phyloP scores from a whole-genome alignment of 2,329 filamentous ascomycete genomes.

The Exophiala sp. region DNA sequence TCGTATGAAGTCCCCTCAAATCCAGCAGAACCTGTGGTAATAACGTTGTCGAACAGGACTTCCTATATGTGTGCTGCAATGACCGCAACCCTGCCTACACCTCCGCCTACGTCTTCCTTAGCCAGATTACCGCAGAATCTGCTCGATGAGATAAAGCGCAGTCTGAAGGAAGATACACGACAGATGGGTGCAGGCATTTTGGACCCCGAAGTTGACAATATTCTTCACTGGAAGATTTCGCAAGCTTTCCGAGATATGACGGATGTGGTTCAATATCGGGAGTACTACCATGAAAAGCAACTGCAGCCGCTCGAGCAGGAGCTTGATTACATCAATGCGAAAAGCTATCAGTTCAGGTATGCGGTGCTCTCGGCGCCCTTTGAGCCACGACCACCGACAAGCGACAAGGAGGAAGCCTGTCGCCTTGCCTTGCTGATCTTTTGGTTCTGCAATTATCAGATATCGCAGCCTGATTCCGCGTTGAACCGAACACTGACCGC shows the following conservation, averaged over 20 bases:
- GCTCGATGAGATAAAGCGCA: constrained; percentile 12
- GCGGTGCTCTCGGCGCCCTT: constrained; percentile 12
- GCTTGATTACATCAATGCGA: constrained; percentile 15
- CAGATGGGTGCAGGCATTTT: constrained; percentile 13
- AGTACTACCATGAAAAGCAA: constrained; percentile 18
- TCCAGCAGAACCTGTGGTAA: not conserved
- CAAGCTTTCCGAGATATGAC: constrained; percentile 16
- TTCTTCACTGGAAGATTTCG: constrained; percentile 16
- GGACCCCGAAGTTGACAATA: constrained; percentile 6
- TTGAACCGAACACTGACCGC: constrained; percentile 14
- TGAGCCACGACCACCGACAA: constrained; percentile 11
- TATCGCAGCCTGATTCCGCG: constrained; percentile 10
- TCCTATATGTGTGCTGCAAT: constrained; percentile 18
- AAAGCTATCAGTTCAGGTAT: constrained; percentile 19
- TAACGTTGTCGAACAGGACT: constrained; percentile 4
- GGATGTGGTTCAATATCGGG: constrained; percentile 16
- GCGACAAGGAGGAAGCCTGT: constrained; percentile 17
- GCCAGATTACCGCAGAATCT: constrained; percentile 4
- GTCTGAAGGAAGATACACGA: constrained; percentile 8
- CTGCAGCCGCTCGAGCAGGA: constrained; percentile 7
- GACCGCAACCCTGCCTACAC: constrained; percentile 11
- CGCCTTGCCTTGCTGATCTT: constrained; percentile 15
- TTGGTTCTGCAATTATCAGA: constrained; percentile 17
- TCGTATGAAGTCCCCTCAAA: constrained; percentile 5
- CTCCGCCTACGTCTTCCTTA: constrained; percentile 13